Evolutionary conservation across 305 asterid species (phyloP), one percentile per base, ranked within the genome.

Genomic region (Salvia sclarea): DNA sequence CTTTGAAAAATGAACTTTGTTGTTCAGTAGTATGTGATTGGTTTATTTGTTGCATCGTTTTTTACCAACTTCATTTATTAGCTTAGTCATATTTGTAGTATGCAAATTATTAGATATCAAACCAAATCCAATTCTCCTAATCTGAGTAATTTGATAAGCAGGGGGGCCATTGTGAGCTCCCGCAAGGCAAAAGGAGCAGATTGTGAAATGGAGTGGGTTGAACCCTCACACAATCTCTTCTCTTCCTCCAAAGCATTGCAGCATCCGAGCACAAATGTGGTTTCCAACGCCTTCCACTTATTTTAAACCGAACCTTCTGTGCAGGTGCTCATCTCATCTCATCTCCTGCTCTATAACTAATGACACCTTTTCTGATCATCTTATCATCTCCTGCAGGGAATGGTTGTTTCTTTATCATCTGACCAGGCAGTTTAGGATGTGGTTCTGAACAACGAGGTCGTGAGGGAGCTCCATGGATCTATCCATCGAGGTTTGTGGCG

Each of bases 341-440:
- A n/a, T n/a, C n/a, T n/a, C n/a, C n/a, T n/a, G n/a, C 33, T 25
- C 30, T 25, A 25, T 25, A 25, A 25, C 30, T 25, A 25, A 25
- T 25, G 3, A 25, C 30, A 25, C 30, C 30, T 25, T 25, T 25
- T 25, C 30, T 25, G 3, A 25, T 25, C 30, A 25, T 4, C 30
- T 28, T 28, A 28, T 28, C 33, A 28, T 17, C 6, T 6, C n/a
- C n/a, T 31, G 64, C 53, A 85, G 97, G 84, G 77, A 79, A 86
- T 91, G 92, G 96, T 88, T 4, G 6, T 81, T 14, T 85, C 97
- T 4, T 21, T 88, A 21, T 88, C 97, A 17, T 86, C 97, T 8
- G 96, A 91, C 72, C 75, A 71, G 69, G 89, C 97, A 0, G 87
- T 91, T 49, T 91, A 95, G 97, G 91, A 88, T 48, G 97, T 96